Percentiles rank a stretch among this genome's conserved stretches.
These are phyloP conservation scores for Gregarina niphandrodes DNA, from an alignment of 169 alveolate genomes.

Conservation along the genomic window DNA sequence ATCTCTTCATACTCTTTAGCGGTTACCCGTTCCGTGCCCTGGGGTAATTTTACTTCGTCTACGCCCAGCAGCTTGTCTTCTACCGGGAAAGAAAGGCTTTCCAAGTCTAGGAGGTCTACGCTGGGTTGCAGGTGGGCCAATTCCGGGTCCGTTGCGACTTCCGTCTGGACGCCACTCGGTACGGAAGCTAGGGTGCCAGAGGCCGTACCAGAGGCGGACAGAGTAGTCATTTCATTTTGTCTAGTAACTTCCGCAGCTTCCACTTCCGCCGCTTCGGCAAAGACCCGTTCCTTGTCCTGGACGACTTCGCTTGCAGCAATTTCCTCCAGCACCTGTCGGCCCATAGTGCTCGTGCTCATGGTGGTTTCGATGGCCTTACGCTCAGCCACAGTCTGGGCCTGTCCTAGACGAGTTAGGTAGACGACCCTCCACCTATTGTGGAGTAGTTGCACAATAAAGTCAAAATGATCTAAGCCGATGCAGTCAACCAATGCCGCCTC, in stretches of 20 bases:
- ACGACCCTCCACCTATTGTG: slow-evolving; percentile 59
- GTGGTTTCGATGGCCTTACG: slow-evolving; percentile 37
- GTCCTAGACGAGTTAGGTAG: slow-evolving; percentile 67
- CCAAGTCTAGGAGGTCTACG: slow-evolving; percentile 58
- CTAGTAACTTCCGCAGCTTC: slow-evolving; percentile 44
- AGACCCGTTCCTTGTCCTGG: slow-evolving; percentile 38
- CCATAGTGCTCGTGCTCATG: slow-evolving; percentile 48
- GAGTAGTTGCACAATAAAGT: slow-evolving; percentile 44
- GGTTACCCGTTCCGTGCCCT: slow-evolving; percentile 59
- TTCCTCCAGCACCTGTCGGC: slow-evolving; percentile 53
- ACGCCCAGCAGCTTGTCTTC: slow-evolving; percentile 65
- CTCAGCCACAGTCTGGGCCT: slow-evolving; percentile 71
- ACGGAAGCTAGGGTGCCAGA: too few species aligned
- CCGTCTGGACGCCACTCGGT: not conserved
- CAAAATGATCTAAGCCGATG: slow-evolving; percentile 51
- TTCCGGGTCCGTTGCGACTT: slow-evolving; percentile 2
- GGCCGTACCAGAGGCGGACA: not conserved
- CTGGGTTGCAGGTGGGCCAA: too few species aligned
- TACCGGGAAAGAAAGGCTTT: slow-evolving; percentile 38
- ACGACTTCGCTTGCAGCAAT: slow-evolving; percentile 34
- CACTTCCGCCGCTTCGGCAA: slow-evolving; percentile 35
- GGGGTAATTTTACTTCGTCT: slow-evolving; percentile 65
- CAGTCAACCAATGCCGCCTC: slow-evolving; percentile 48
- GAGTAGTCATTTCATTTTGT: slow-evolving; percentile 6
- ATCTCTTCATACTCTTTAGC: slow-evolving; percentile 41